Evolutionary conservation across 331 rosid genomes (phyloP).

Genomic region (Arachis monticola): DNA sequence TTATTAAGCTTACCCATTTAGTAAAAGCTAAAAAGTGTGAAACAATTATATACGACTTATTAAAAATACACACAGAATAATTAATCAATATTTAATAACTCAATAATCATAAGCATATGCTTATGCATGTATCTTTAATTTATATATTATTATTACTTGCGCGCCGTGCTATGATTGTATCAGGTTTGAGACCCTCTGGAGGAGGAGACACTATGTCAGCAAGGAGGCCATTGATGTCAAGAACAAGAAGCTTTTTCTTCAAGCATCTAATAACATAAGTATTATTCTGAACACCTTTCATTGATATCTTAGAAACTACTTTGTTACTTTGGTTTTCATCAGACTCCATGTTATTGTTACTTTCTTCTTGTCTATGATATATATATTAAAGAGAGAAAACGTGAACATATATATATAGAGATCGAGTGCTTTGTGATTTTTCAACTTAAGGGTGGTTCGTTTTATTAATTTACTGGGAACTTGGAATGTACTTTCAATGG

Average conservation of each 20-base stretch:
- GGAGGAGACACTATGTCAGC: conserved; percentile 69
- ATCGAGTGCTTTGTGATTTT: background rate
- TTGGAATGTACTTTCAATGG: background rate
- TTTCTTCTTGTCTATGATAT: too few species aligned
- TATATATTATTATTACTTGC: conserved; percentile 53
- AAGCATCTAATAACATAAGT: conserved; percentile 18
- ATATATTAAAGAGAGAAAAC: background rate
- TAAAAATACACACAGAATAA: background rate
- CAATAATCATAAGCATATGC: background rate
- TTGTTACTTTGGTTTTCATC: background rate
- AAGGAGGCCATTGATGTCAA: conserved; percentile 85
- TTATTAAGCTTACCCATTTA: background rate
- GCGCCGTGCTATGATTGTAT: conserved; percentile 46
- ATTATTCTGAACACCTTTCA: conserved; percentile 28
- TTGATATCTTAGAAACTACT: background rate
- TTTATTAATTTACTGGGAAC: background rate
- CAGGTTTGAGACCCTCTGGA: conserved; percentile 60
- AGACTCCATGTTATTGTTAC: conserved; percentile 15
- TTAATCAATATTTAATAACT: too few species aligned
- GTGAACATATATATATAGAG: background rate
- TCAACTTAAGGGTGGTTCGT: background rate
- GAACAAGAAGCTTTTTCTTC: conserved; percentile 80
- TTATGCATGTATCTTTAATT: too few species aligned
- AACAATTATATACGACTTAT: background rate
- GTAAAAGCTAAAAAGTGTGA: background rate